phyloP scores from a whole-genome alignment of 2,329 filamentous ascomycete genomes.

The Aureobasidium musti region DNA sequence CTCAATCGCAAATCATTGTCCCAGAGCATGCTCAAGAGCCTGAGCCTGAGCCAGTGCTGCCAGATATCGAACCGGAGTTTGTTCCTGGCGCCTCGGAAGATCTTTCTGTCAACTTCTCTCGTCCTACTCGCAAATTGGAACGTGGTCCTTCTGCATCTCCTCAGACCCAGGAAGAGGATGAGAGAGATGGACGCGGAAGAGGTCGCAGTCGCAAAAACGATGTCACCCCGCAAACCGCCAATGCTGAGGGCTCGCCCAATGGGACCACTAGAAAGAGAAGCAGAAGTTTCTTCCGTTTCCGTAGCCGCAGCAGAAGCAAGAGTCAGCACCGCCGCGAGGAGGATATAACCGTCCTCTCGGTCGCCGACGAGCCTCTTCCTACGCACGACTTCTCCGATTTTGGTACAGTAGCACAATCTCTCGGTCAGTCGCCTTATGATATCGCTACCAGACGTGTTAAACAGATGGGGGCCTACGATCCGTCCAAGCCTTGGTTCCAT shows the following conservation, averaged over 20 bases:
- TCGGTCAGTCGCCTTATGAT: constrained; percentile 50
- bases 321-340: constrained; percentile 29
- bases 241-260: constrained; percentile 10
- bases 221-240: neutral
- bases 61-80: constrained; percentile 11
- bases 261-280: constrained; percentile 31
- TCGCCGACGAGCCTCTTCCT: constrained; percentile 32
- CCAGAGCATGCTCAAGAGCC: neutral
- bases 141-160: constrained; percentile 6
- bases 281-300: constrained; percentile 30
- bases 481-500: constrained; percentile 19
- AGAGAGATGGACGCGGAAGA: constrained; percentile 18
- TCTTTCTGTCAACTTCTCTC: constrained; percentile 42
- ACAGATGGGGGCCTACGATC: constrained; percentile 28
- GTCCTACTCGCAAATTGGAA: constrained; percentile 31
- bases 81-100: constrained; percentile 37
- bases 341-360: constrained; percentile 22
- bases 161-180: constrained; percentile 8
- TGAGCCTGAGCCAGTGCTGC: neutral
- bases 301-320: constrained; percentile 37
- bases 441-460: constrained; percentile 39
- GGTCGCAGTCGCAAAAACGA: constrained; percentile 22
- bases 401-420: constrained; percentile 45
- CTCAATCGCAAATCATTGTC: constrained; percentile 3
- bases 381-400: constrained; percentile 42